Evolutionary conservation across 2,329 filamentous ascomycete species (phyloP), one percentile per base, ranked within the genome.

Genomic region (Talaromyces atroroseus): DNA sequence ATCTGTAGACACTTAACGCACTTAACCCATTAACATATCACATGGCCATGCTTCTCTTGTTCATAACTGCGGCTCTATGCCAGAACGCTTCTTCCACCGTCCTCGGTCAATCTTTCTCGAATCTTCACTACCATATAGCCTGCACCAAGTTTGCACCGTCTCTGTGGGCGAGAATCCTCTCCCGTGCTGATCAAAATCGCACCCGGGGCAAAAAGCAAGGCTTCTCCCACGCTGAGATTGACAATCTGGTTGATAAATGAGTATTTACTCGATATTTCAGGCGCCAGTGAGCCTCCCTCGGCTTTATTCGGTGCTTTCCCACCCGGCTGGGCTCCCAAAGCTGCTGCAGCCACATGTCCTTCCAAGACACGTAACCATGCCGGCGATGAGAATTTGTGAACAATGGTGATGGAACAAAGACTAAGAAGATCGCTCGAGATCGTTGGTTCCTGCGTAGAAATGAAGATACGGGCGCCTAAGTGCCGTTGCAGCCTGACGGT

Each of bases 381-480:
- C 0, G 86, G 86, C 0, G 81, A 85, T 0, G 78, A 83, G 68
- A 92, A 92, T 0, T 85, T 79, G 64, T 92, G 88, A 0, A 90
- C 83, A n/a, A 91, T 77, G 0, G 83, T 87, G 14, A 88, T 72
- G 1, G 82, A 85, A 67, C 85, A 90, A 0, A 92, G 75, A 54
- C 89, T 87, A 0, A 92, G 77, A 0, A 94, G 77, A 12, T 79
- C 78, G 0, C 83, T 82, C 0, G 85, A 85, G 2, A 92, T 78
- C 0, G 86, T 89, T 0, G 88, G 89, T 64, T 92, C 88, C 65
- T 94, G 88, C 0, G 88, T 92, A 0, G 87, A 85, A 32, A 92
- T 85, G 38, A 92, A 66, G 3, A 91, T 76, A 0, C 88, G 80
- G 0, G 80, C 78, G 0, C 80, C 87, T 0, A 84, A 70, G 65